Conservation (phyloP, 257 asterid genomes). For the Ocimum tenuiflorum region DNA sequence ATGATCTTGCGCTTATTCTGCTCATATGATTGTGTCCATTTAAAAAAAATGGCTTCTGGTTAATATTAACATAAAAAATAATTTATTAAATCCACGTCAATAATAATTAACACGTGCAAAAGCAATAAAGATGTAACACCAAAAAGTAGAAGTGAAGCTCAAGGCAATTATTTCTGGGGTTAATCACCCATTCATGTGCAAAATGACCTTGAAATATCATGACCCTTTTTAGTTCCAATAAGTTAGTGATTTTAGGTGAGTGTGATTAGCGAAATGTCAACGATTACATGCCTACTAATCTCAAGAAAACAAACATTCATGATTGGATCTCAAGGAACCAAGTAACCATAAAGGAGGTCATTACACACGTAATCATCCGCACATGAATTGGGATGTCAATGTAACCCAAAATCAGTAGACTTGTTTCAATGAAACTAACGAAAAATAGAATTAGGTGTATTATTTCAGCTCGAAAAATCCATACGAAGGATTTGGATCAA, state of each 20-base stretch:
- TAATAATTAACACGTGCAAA: no score
- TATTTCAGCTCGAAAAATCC: no score
- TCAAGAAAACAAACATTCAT: constrained; percentile 30
- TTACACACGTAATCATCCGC: not conserved
- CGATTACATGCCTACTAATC: not conserved
- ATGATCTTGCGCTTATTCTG: no score
- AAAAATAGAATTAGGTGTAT: no score
- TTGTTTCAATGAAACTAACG: no score
- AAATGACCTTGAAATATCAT: constrained; percentile 1
- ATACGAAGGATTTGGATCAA: no score
- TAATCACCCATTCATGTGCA: constrained; percentile 16
- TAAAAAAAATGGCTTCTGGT: no score
- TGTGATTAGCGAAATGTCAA: constrained; percentile 18
- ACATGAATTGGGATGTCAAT: not conserved
- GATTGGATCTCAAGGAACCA: not conserved
- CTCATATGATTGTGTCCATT: no score
- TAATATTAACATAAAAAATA: no score
- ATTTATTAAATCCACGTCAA: no score
- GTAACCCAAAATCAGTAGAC: no score
- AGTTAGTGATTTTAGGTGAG: constrained; percentile 5
- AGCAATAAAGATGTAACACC: no score
- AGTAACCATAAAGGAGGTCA: not conserved
- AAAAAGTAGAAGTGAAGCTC: constrained; percentile 14
- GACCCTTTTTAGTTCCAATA: not conserved
- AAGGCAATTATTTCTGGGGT: constrained; percentile 10